Base-by-base conservation (phyloP, 306 rosid genomes). In the Prunus salicina region DNA sequence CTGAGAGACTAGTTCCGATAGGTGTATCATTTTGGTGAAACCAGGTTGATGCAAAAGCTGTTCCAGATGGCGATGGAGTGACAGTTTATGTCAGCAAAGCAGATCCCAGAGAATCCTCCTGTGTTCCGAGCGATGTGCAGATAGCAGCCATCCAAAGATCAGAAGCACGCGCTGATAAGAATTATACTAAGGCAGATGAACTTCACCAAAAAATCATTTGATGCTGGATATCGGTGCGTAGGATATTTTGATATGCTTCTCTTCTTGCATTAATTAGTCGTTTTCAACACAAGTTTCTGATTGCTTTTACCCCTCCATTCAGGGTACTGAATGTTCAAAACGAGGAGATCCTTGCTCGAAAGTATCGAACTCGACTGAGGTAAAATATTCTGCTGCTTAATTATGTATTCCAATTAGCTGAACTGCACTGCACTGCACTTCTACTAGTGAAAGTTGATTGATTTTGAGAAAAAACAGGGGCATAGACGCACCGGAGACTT, bases 401-500 rank as follows among this genome's bases (percentile, higher is more conserved):
- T 34, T 34, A 34, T 34, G 5, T 9, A 18, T 32, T 24, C 5
- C 3, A 20, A 68, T 24, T 47, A 51, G 67, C 60, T 55, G 52
- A 43, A 60, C 41, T 34, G 41, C 41, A 34, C 43, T 34, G 8
- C 43, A 34, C 43, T 34, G 8, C 43, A 2, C 15, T 15, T 43
- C 25, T 27, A 1, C 22, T 5, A 3, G n/a, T 61, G 24, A 52
- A 30, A 62, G 71, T 24, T 67, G 67, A 67, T 68, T 12, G 14
- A 55, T 79, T 49, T 57, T 2, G 13, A 15, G 68, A 72, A 47
- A 77, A 15, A 80, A 80, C 86, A 95, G 99, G 85, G 99, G 97
- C 69, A 90, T 95, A 64, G 97, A 95, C 80, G 93, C 99, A n/a
- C 99, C 99, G 27, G 96, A 95, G 82, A 78, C 89, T 56, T 2